Evolutionary conservation across 768 basidiomycete genomes (phyloP).

Genomic region (Phylloporus sp.): DNA sequence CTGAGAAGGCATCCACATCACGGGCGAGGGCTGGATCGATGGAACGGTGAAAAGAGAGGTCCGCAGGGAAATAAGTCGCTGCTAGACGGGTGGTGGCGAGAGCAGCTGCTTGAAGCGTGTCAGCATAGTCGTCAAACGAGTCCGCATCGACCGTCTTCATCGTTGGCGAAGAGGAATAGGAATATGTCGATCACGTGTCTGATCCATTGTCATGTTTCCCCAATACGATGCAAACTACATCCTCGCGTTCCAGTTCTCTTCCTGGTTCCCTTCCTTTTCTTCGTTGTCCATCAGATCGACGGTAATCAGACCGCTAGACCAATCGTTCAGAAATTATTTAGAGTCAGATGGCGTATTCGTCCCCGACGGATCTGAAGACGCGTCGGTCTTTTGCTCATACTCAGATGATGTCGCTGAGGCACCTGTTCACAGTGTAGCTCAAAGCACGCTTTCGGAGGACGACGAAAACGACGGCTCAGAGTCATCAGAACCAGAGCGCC

Average conservation of each 20-base stretch:
- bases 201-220: too few relatives aligned
- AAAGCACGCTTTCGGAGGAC: conserved; percentile 58
- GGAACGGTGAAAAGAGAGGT: conserved; percentile 87
- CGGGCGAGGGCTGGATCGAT: conserved; percentile 67
- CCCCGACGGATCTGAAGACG: conserved; percentile 75
- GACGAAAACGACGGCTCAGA: conserved; percentile 37
- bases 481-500: conserved; percentile 31
- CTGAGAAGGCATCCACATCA: conserved; percentile 65
- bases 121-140: conserved; percentile 51
- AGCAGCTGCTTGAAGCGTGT: conserved; percentile 53
- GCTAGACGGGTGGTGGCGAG: conserved; percentile 61
- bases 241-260: conserved; percentile 74
- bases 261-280: conserved; percentile 75
- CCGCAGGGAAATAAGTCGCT: conserved; percentile 54
- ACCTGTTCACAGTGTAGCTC: conserved; percentile 37
- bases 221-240: conserved; percentile 45
- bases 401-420: neutral
- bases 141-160: conserved; percentile 22
- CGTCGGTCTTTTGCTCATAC: conserved; percentile 41
- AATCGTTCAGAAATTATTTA: conserved; percentile 65
- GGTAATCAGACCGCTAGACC: conserved; percentile 61
- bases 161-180: conserved; percentile 1
- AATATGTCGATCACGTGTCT: conserved; percentile 11
- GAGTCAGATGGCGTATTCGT: conserved; percentile 81
- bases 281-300: conserved; percentile 65